Conservation (phyloP, 495 filamentous ascomycete genomes). For the Elasticomyces elasticus region DNA sequence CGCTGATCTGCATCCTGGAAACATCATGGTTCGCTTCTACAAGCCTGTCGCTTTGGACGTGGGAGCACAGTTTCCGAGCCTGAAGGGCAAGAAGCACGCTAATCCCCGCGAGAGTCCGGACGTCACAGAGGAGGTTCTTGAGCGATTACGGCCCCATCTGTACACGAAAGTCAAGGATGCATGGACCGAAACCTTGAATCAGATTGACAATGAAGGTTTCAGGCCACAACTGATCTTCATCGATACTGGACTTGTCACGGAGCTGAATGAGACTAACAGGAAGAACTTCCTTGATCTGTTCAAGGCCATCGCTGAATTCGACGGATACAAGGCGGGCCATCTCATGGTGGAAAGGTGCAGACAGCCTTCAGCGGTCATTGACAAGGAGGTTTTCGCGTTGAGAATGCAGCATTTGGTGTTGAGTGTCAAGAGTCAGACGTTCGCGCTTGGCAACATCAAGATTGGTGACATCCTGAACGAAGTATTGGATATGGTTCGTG, state of each 20-base stretch:
- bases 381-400: constrained; percentile 79
- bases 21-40: constrained; percentile 99
- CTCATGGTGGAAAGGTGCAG: constrained; percentile 94
- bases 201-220: constrained; percentile 84
- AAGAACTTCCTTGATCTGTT: constrained; percentile 93
- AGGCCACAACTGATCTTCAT: constrained; percentile 95
- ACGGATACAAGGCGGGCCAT: constrained; percentile 88
- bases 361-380: constrained; percentile 78
- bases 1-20: constrained; percentile 95
- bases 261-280: constrained; percentile 78
- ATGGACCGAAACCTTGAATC: constrained; percentile 62
- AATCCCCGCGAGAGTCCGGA: constrained; percentile 42
- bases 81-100: constrained; percentile 23
- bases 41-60: constrained; percentile 59
- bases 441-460: constrained; percentile 88
- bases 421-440: constrained; percentile 76
- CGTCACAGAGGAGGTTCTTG: constrained; percentile 77
- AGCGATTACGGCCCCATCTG: constrained; percentile 62
- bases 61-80: constrained; percentile 37
- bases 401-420: constrained; percentile 95
- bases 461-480: constrained; percentile 91
- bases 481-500: constrained; percentile 83
- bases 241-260: constrained; percentile 91
- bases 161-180: constrained; percentile 42
- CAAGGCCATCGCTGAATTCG: constrained; percentile 90